phyloP scores from a whole-genome alignment of 2,329 filamentous ascomycete genomes.

The Sarocladium kiliense region DNA sequence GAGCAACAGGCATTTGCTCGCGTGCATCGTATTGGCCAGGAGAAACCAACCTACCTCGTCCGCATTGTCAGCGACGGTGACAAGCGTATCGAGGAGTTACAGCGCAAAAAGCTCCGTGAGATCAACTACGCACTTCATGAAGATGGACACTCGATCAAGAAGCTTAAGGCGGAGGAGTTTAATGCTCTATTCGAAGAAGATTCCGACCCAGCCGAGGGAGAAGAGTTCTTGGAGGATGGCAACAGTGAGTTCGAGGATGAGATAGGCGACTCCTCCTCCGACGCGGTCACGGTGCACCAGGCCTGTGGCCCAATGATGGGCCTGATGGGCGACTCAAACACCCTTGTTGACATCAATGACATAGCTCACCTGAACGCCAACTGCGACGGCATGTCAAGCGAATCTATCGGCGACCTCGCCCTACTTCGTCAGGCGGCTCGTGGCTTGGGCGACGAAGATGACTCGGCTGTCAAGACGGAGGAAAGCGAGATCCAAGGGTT shows the following conservation, averaged over 20 bases:
- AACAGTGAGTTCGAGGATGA: neutral
- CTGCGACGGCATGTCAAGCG: too few relatives aligned
- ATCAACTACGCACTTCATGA: slow-evolving; percentile 31
- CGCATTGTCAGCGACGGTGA: slow-evolving; percentile 57
- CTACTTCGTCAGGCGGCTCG: too few relatives aligned
- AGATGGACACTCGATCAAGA: slow-evolving; percentile 13
- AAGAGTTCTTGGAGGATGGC: neutral
- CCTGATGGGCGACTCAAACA: too few relatives aligned
- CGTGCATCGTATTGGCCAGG: slow-evolving; percentile 61
- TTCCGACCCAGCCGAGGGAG: too few relatives aligned
- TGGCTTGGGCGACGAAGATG: neutral
- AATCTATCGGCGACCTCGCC: neutral
- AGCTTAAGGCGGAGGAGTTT: neutral
- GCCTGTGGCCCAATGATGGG: too few relatives aligned
- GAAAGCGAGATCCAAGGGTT: neutral
- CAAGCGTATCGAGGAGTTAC: slow-evolving; percentile 47
- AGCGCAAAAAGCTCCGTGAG: slow-evolving; percentile 46
- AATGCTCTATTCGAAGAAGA: neutral
- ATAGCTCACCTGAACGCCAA: neutral
- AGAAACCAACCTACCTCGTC: slow-evolving; percentile 52
- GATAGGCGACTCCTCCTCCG: too few relatives aligned
- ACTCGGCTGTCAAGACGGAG: neutral
- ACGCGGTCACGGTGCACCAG: too few relatives aligned
- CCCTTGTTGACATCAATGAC: too few relatives aligned
- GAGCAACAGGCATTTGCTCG: slow-evolving; percentile 61